These are phyloP conservation scores for Voacanga thouarsii DNA, from an alignment of 257 asterid species.

Conservation along the genomic window DNA sequence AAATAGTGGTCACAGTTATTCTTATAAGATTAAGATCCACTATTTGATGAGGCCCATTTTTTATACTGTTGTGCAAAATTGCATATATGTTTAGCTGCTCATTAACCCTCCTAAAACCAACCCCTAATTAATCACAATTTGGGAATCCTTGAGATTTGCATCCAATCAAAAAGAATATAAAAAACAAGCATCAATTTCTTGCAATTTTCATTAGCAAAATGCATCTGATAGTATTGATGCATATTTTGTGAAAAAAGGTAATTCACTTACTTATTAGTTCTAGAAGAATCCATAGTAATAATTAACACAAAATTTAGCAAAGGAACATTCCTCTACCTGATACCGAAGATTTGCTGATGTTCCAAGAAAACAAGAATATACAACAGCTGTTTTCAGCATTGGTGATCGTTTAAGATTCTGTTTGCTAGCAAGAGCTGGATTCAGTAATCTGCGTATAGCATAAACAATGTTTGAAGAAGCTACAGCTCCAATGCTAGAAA, in stretches of 20 bases:
- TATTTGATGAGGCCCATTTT: neutral
- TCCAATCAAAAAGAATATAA: neutral
- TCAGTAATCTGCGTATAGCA: conserved; percentile 47
- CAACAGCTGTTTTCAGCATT: conserved; percentile 73
- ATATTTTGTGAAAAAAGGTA: neutral
- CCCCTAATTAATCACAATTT: neutral
- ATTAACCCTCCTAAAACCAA: neutral
- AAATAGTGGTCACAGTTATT: neutral
- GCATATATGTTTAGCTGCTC: neutral
- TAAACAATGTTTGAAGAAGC: conserved; percentile 73
- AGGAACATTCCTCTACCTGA: conserved; percentile 53
- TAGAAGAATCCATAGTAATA: neutral
- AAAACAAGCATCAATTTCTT: neutral
- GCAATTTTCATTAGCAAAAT: neutral
- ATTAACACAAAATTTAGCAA: neutral
- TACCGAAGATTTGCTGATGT: conserved; percentile 86
- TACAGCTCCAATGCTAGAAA: conserved; percentile 94
- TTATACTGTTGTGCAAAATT: neutral
- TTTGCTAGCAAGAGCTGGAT: conserved; percentile 42
- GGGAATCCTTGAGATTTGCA: neutral
- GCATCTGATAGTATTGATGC: neutral
- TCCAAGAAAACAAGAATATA: conserved; percentile 78
- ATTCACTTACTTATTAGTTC: neutral
- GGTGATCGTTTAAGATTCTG: conserved; percentile 75
- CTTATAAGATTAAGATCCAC: neutral